Base-by-base conservation (phyloP, 1,139 yeast species). In the Magnusiomyces suaveolens region DNA sequence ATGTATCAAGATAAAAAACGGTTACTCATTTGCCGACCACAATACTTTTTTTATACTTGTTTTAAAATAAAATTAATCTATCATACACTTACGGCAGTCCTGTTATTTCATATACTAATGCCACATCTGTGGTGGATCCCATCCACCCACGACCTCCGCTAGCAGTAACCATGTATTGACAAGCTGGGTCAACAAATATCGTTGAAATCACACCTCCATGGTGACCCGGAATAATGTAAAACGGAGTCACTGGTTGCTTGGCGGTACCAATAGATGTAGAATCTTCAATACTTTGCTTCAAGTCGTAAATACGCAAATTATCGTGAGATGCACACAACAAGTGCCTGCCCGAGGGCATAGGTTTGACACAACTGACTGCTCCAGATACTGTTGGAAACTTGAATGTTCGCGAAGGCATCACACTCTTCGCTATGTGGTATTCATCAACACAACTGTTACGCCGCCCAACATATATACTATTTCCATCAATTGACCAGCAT, bases 111-210 rank as follows among this genome's bases (percentile, higher is more conserved):
- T 89, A 90, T 46, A 89, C 75, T 63, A 89, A 76, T 6, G 87
- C 86, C 32, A 83, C 79, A 59, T 92, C 98, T 0, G 95, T 85
- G 46, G 83, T 79, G 38, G 75, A 72, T 1, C 95, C 87, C 64
- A 85, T 92, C 97, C 97, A 90, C 2, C 98, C 98, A 64, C 97
- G 78, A 62, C 86, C 87, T 6, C 98, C 98, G 69, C 96, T 86
- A 0, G 97, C 84, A 65, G 96, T 84, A 16, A 90, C 80, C 82
- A 92, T 76, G 67, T 87, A 92, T 60, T 92, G 73, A 49, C 95
- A 89, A 1, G 92, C 85, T 46, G 89, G 92, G 66, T 90, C 97
- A 38, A 90, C 84, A 59, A 79, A 55, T 36, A 68, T 72, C 52
- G 81, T 78, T 75, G 96, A 71, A 70, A 84, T 68, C 70, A 83